phyloP scores from a whole-genome alignment of 495 filamentous ascomycete genomes.

The Gamarada debralockiae region DNA sequence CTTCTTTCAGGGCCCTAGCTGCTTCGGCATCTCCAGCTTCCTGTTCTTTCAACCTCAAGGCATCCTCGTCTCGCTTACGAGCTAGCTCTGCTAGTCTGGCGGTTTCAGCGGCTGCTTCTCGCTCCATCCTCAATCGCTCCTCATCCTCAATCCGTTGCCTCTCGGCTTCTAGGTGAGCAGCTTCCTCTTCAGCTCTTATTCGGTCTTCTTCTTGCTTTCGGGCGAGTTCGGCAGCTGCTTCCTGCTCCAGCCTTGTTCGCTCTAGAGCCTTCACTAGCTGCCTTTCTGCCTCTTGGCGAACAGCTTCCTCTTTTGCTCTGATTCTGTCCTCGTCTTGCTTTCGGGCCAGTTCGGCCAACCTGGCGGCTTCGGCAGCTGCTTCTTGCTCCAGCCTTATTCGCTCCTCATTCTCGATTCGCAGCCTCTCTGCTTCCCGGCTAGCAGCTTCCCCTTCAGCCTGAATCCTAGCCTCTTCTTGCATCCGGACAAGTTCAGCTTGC shows the following conservation, averaged over 20 bases:
- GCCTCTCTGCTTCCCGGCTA: background rate
- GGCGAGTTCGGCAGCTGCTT: background rate
- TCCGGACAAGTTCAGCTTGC: conserved; percentile 3
- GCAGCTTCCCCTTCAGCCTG: conserved; percentile 6
- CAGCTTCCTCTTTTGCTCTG: background rate
- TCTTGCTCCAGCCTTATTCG: background rate
- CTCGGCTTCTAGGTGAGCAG: background rate
- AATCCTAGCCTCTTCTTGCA: background rate
- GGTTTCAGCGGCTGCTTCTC: conserved; percentile 3
- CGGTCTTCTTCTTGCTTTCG: background rate
- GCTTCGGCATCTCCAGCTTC: background rate
- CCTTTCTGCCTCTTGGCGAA: background rate
- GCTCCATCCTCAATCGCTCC: background rate
- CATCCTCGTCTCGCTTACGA: background rate
- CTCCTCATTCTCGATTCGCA: background rate
- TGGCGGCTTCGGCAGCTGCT: background rate
- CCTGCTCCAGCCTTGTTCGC: conserved; percentile 1
- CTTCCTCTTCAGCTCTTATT: conserved; percentile 1
- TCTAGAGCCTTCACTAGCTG: background rate
- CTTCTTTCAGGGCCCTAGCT: background rate
- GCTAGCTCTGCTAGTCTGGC: background rate
- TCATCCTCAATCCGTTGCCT: background rate
- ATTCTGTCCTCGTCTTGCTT: background rate
- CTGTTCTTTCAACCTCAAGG: background rate
- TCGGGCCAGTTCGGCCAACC: background rate